Evolutionary conservation across 2,329 filamentous ascomycete genomes (phyloP).

Genomic region (Ascochyta fabae): DNA sequence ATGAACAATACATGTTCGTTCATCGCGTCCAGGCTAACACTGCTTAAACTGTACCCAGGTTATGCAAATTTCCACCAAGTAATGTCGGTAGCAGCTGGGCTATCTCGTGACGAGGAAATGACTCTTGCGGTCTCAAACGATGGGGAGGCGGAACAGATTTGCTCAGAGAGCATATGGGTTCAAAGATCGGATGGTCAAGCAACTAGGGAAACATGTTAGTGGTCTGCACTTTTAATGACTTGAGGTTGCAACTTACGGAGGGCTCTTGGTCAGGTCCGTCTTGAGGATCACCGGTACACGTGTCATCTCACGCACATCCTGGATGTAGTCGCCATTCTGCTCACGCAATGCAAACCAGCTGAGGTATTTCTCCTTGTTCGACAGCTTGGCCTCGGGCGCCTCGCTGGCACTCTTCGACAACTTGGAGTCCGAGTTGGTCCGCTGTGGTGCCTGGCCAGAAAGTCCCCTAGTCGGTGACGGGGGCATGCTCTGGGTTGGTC

Average conservation of each 20-base stretch:
- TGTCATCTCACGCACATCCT: constrained; percentile 98
- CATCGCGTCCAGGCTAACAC: constrained; percentile 20
- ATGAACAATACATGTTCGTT: constrained; percentile 42
- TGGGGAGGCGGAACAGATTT: constrained; percentile 1
- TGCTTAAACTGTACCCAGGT: constrained; percentile 37
- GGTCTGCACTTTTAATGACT: neutral
- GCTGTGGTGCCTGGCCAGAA: constrained; percentile 74
- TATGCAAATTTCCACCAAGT: constrained; percentile 43
- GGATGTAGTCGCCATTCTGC: constrained; percentile 93
- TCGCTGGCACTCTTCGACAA: constrained; percentile 72
- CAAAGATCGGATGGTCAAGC: constrained; percentile 81
- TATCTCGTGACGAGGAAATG: constrained; percentile 1
- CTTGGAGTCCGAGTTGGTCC: constrained; percentile 93
- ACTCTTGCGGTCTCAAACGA: constrained; percentile 1
- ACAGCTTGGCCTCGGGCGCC: constrained; percentile 78
- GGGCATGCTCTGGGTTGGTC: constrained; percentile 93
- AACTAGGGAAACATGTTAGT: constrained; percentile 57
- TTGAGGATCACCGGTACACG: constrained; percentile 97
- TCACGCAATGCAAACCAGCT: constrained; percentile 88
- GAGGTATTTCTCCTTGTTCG: constrained; percentile 95
- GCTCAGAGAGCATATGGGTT: constrained; percentile 73
- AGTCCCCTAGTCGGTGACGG: constrained; percentile 84
- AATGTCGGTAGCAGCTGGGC: constrained; percentile 28
- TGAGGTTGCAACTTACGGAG: constrained; percentile 77
- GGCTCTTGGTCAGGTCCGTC: constrained; percentile 98